These are phyloP conservation scores for Clarireedia sp. DNA, from an alignment of 2,329 filamentous ascomycete species.

Conservation along the genomic window DNA sequence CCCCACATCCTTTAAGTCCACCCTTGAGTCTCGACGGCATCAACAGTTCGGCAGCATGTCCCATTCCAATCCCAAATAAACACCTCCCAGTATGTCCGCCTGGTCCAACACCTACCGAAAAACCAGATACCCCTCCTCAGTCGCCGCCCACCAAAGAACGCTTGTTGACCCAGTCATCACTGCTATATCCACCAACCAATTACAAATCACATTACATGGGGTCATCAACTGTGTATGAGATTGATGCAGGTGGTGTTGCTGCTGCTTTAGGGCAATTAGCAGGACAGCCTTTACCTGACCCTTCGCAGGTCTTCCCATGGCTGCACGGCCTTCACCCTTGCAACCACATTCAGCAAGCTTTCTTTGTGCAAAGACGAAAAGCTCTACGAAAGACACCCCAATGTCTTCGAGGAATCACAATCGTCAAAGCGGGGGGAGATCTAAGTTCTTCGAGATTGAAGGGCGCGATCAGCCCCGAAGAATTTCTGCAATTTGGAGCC, in stretches of 20 bases:
- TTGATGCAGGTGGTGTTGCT: constrained; percentile 60
- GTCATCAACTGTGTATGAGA: constrained; percentile 57
- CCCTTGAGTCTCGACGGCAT: constrained; percentile 42
- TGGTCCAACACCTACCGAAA: constrained; percentile 53
- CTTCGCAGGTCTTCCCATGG: constrained; percentile 90
- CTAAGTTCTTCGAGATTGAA: constrained; percentile 69
- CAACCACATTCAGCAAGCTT: constrained; percentile 82
- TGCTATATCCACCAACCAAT: constrained; percentile 65
- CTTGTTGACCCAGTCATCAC: constrained; percentile 52
- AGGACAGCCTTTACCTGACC: constrained; percentile 73
- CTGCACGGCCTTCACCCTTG: constrained; percentile 84
- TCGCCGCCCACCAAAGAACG: constrained; percentile 55
- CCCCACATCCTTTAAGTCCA: constrained; percentile 45
- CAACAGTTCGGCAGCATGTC: constrained; percentile 47
- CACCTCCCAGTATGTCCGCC: constrained; percentile 85
- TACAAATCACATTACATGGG: constrained; percentile 47
- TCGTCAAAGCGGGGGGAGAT: constrained; percentile 86
- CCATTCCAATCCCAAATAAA: constrained; percentile 72
- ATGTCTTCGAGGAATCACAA: constrained; percentile 71
- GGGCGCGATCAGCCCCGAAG: constrained; percentile 74
- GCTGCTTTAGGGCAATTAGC: constrained; percentile 69
- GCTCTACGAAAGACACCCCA: constrained; percentile 61
- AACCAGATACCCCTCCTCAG: constrained; percentile 53
- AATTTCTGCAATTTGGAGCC: constrained; percentile 51
- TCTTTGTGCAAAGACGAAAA: constrained; percentile 74